Conservation (phyloP, 2,329 filamentous ascomycete genomes). For the Cladophialophora chaetospira region DNA sequence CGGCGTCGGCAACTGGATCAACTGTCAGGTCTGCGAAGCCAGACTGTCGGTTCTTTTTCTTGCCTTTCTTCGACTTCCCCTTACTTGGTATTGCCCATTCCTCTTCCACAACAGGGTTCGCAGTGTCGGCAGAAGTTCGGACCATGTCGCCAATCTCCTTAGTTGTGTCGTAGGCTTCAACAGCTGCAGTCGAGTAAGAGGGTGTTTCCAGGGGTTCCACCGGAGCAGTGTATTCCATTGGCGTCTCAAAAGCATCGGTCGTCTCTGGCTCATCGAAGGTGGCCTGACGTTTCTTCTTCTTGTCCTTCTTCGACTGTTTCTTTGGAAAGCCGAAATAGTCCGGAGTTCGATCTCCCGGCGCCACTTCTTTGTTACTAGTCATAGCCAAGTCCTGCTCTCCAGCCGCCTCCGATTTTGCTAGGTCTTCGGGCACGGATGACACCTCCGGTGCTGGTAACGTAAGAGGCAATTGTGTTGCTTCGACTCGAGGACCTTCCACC, state of each 20-base stretch:
- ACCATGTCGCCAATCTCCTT: not conserved
- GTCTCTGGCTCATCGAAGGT: not conserved
- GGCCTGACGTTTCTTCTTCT: slow-evolving; percentile 19
- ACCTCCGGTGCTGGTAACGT: too few species aligned
- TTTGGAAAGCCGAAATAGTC: slow-evolving; percentile 19
- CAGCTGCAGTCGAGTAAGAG: not conserved
- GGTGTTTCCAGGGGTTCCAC: not conserved
- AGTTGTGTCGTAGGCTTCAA: not conserved
- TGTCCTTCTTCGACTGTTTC: slow-evolving; percentile 34
- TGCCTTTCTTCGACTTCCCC: slow-evolving; percentile 35
- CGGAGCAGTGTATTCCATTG: not conserved
- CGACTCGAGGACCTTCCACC: not conserved
- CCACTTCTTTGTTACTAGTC: not conserved
- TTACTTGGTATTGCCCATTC: slow-evolving; percentile 18
- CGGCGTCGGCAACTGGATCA: not conserved
- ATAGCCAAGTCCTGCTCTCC: not conserved
- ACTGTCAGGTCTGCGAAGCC: not conserved
- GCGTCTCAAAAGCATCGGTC: not conserved
- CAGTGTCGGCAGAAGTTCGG: not conserved
- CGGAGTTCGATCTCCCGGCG: not conserved
- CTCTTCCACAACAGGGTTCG: not conserved
- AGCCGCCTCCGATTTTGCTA: not conserved
- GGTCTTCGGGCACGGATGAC: not conserved
- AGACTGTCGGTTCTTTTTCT: slow-evolving; percentile 7
- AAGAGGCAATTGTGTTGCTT: too few species aligned